Base-by-base conservation (phyloP, 2,329 filamentous ascomycete genomes). In the Ophiostoma tasmaniense region DNA sequence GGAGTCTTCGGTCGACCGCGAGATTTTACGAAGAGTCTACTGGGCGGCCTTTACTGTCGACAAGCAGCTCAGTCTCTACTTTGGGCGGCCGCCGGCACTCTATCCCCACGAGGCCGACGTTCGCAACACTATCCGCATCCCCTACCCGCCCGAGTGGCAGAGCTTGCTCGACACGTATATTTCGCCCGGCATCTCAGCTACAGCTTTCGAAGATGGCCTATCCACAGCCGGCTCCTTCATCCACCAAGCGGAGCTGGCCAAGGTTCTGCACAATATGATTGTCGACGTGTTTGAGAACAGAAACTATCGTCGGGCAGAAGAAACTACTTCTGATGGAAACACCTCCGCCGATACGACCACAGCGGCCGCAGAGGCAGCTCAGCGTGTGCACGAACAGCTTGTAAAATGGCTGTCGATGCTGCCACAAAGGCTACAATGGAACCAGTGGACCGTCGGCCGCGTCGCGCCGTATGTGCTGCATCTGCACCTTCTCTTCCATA, bases 31-130 rank as follows among this genome's bases (percentile, higher is more conserved):
- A 8, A 76, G 82, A 28, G 80, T 82, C 1, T 84, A 84, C 73
- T 84, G 82, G 82, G 81, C 81, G 28, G 80, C 80, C 2, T 84
- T 84, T 69, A 78, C 80, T 20, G 81, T 79, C 0, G 82, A 84
- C 67, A 84, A 83, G 74, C 81, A 84, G 71, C 76, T 84, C 10
- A 83, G 81, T 70, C 74, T 84, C 7, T 83, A 82, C 73, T 84
- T 84, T 73, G 82, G 82, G 11, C 78, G 82, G 25, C 82, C 82
- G 20, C 81, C 82, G 0, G 82, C 81, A 5, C 74, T 84, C 0
- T 80, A 84, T 68, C 82, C 81, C 0, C 78, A 80, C 68, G 81
- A 82, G 71, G 82, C 81, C 11, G 82, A 84, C 67, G 82, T 84
- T 2, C 77, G 79, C 4, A 81, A 82, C 69, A 83, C 81, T 0